phyloP scores from a whole-genome alignment of 192 early-diverging fungal genomes.

The Paraglomus brasilianum region DNA sequence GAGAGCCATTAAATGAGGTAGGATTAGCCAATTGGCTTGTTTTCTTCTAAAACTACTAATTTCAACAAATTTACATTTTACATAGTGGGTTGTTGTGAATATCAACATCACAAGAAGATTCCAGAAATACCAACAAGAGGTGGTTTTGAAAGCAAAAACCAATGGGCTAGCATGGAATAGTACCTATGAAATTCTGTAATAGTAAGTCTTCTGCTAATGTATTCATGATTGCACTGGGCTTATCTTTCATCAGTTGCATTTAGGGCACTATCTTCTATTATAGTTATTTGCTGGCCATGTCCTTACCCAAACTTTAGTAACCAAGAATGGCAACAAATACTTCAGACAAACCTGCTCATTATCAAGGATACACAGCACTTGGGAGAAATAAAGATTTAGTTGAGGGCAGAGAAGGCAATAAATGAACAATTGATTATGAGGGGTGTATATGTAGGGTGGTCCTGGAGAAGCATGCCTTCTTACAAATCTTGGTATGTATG shows the following conservation, averaged over 20 bases:
- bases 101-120: conserved; percentile 28
- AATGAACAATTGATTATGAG: conserved; percentile 17
- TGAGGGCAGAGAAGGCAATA: conserved; percentile 26
- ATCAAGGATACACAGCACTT: conserved; percentile 26
- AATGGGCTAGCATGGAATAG: conserved; percentile 28
- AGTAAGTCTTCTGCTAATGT: conserved; percentile 6
- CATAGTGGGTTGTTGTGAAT: conserved; percentile 25
- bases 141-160: conserved; percentile 17
- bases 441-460: conserved; percentile 18
- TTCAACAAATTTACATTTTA: background rate
- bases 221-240: conserved; percentile 5
- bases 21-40: too few species aligned
- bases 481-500: conserved; percentile 26
- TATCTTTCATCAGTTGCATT: too few species aligned
- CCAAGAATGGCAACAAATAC: conserved; percentile 19
- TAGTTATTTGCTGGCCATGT: conserved; percentile 7
- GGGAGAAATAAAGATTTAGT: conserved; percentile 22
- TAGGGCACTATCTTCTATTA: conserved; percentile 28
- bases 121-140: conserved; percentile 12
- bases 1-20: conserved; percentile 25
- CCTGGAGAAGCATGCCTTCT: conserved; percentile 27
- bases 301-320: conserved; percentile 21
- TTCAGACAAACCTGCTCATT: conserved; percentile 1
- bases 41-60: too few species aligned
- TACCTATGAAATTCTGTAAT: conserved; percentile 26